phyloP scores from a whole-genome alignment of 139 green algal genomes.

The Yamagishiella unicocca region DNA sequence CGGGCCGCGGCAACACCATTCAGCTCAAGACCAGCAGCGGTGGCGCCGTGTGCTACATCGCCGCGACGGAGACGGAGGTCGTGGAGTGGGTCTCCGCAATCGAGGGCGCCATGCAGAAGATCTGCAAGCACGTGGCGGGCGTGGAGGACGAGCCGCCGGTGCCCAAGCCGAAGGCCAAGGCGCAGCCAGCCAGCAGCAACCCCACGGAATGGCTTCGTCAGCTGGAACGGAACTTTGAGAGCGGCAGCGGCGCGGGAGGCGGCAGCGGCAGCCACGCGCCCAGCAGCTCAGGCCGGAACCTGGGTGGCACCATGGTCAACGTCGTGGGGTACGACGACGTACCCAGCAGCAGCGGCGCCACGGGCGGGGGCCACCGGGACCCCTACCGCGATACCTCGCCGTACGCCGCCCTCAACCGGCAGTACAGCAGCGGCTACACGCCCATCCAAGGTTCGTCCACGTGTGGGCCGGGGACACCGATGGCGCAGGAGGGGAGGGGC shows the following conservation, averaged over 20 bases:
- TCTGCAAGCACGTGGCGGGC: slow-evolving; percentile 78
- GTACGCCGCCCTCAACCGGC: slow-evolving; percentile 40
- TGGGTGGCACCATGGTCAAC: slow-evolving; percentile 70
- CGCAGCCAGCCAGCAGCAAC: not conserved
- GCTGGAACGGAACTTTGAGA: slow-evolving; percentile 52
- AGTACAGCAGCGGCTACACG: slow-evolving; percentile 52
- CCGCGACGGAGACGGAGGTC: slow-evolving; percentile 89
- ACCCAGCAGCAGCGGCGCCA: slow-evolving; percentile 14
- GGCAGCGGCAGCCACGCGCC: slow-evolving; percentile 1
- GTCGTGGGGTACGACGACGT: slow-evolving; percentile 72
- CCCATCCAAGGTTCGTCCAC: slow-evolving; percentile 56
- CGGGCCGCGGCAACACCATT: slow-evolving; percentile 80
- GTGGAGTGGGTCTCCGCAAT: slow-evolving; percentile 92
- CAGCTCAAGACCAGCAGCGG: slow-evolving; percentile 83
- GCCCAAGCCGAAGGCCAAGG: not conserved
- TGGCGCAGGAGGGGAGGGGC: too few species aligned
- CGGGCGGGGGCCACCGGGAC: slow-evolving; percentile 8
- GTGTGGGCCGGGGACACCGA: too few species aligned
- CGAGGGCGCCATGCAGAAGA: slow-evolving; percentile 77
- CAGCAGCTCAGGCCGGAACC: slow-evolving; percentile 30
- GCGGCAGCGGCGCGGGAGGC: not conserved
- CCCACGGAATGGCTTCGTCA: slow-evolving; percentile 52
- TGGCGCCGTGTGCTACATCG: slow-evolving; percentile 80
- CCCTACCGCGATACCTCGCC: slow-evolving; percentile 29
- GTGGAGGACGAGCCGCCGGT: slow-evolving; percentile 71